Conservation (phyloP, 179 eudicot species). For the Corrigiola litoralis region DNA sequence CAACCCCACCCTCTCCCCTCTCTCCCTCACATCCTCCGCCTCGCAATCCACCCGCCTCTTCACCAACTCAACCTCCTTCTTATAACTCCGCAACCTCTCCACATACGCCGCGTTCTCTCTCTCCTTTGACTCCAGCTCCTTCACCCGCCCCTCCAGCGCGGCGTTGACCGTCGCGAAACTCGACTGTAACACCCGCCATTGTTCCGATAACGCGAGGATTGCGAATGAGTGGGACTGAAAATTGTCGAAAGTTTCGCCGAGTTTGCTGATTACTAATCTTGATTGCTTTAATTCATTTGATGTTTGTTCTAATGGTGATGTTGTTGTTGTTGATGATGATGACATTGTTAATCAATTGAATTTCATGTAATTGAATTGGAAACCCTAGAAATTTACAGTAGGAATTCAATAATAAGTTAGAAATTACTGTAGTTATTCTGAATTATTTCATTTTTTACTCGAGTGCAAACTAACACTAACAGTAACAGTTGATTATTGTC, state of each 20-base stretch:
- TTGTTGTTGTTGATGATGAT: background rate
- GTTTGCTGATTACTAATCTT: background rate
- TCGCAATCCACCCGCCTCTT: conserved; percentile 5
- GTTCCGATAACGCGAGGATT: background rate
- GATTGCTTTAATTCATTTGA: conserved; percentile 8
- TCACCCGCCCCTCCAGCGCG: background rate
- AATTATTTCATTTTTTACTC: too few relatives aligned
- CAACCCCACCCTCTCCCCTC: conserved; percentile 1
- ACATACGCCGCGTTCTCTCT: background rate
- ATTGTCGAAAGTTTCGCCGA: conserved; percentile 9
- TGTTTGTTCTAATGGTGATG: conserved; percentile 4
- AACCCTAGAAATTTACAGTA: background rate
- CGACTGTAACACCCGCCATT: conserved; percentile 5
- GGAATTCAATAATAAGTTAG: too few relatives aligned
- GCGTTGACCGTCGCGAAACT: background rate
- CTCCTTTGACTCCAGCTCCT: conserved; percentile 7
- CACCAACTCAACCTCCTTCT: conserved; percentile 4
- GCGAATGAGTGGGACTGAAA: conserved; percentile 15
- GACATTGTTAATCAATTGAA: background rate
- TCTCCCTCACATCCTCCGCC: conserved; percentile 16
- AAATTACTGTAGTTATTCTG: too few relatives aligned
- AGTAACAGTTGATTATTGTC: too few relatives aligned
- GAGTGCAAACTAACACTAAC: too few relatives aligned
- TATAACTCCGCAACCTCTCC: background rate
- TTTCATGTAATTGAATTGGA: background rate